These are phyloP conservation scores for Alternaria ventricosa DNA, from an alignment of 2,329 filamentous ascomycete genomes.

Conservation along the genomic window DNA sequence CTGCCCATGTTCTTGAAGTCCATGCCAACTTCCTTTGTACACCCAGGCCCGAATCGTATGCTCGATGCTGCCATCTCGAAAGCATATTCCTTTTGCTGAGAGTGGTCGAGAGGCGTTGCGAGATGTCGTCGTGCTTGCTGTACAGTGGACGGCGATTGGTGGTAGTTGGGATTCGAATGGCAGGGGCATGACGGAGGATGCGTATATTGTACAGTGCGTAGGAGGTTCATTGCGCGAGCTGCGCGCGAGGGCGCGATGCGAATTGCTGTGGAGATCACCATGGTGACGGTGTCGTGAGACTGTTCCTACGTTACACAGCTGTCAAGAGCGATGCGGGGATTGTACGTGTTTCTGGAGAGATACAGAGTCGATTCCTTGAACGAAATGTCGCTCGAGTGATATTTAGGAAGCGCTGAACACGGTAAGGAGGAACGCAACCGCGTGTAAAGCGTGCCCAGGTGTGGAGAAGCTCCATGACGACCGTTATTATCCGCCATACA, in stretches of 20 bases:
- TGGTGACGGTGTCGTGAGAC: no score
- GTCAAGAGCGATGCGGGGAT: no score
- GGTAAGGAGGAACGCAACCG: no score
- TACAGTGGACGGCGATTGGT: conserved; percentile 53
- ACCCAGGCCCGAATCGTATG: conserved; percentile 91
- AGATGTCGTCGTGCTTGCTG: conserved; percentile 65
- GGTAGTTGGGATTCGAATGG: conserved; percentile 86
- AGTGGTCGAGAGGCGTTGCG: conserved; percentile 77
- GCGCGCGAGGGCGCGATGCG: conserved; percentile 53
- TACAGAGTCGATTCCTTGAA: no score
- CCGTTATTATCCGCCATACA: no score
- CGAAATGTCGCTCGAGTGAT: no score
- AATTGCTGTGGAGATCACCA: conserved; percentile 33
- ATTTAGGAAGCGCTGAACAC: no score
- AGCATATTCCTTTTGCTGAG: conserved; percentile 89
- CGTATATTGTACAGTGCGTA: conserved; percentile 89
- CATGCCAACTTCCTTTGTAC: conserved; percentile 97
- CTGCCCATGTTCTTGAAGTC: conserved; percentile 91
- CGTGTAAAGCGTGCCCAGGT: no score
- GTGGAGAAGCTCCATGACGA: no score
- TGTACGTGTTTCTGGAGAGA: no score
- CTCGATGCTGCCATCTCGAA: conserved; percentile 98
- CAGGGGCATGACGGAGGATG: conserved; percentile 94
- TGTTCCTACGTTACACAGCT: no score
- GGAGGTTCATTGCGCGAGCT: conserved; percentile 71